Evolutionary conservation across 306 rosid genomes (phyloP), one percentile per base, ranked within the genome.

Genomic region (Cajanus cajan): DNA sequence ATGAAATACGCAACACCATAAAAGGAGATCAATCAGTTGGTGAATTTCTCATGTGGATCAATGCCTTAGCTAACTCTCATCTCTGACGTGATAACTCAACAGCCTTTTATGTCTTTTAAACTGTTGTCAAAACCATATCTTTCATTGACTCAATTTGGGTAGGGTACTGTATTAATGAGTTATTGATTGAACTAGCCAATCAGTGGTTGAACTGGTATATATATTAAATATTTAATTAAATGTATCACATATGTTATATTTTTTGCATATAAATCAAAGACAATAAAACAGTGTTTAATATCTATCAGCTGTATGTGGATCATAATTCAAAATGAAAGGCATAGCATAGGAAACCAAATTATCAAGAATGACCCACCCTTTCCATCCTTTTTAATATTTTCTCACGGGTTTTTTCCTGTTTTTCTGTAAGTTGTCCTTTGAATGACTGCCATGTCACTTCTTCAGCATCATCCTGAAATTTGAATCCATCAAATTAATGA

Each of bases 391-490:
- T 94, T 34, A 87, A 73, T 77, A 94, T 54, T 81, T 94, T 94
- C 36, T 89, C 97, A 50, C 93, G 97, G 58, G 97, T 92, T 88
- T 90, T 94, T 79, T 87, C 92, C 84, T 92, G 98, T 84, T 86
- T 94, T 50, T 94, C 98, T 13, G 98, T 92, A 68, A 94, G 93
- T 82, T 88, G 95, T 19, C 98, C 98, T 85, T 87, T 92, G 86
- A 85, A 92, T n/a, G 93, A 80, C 83, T 94, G 97, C 98, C 98
- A 94, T 2, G 98, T 94, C 68, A 94, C 83, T 83, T 94, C 98
- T 5, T 94, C 97, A 73, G 63, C 88, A 61, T 92, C 92, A 63
- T 92, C 98, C 98, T 94, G 82, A 75, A 75, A 57, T 83, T 78
- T 45, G 45, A 88, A 78, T 67, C 68, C 74, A 62, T 41, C 81